Evolutionary conservation across 139 green algal genomes (phyloP).

Genomic region (Micractinium sp.): DNA sequence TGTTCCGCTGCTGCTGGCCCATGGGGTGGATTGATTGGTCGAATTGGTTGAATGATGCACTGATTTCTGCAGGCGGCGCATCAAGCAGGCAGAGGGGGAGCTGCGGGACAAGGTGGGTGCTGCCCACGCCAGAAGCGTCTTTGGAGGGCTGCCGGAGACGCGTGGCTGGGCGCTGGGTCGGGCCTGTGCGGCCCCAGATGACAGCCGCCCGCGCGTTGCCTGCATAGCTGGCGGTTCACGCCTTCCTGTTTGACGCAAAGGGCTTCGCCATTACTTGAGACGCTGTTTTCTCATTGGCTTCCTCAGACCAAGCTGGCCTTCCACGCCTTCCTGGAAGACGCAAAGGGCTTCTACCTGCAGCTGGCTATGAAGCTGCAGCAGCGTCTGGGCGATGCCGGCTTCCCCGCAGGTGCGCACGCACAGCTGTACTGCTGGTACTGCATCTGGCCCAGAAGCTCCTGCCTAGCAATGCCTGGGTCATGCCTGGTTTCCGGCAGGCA

Average conservation of each 20-base stretch:
- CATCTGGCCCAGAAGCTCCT: too few relatives aligned
- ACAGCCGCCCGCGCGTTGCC: too few relatives aligned
- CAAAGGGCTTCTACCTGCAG: constrained; percentile 64
- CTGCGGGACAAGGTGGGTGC: constrained; percentile 45
- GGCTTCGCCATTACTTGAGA: too few relatives aligned
- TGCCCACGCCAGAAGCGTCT: too few relatives aligned
- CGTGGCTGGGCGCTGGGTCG: too few relatives aligned
- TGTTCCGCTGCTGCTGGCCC: too few relatives aligned
- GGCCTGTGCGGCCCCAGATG: too few relatives aligned
- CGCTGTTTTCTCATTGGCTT: neutral
- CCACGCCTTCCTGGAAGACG: constrained; percentile 68
- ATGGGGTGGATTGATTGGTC: neutral
- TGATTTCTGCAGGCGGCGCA: constrained; percentile 9
- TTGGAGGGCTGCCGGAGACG: too few relatives aligned
- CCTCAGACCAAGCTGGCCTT: constrained; percentile 54
- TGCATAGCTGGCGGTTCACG: too few relatives aligned
- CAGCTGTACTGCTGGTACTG: neutral
- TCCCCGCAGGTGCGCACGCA: neutral
- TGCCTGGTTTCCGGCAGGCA: too few relatives aligned
- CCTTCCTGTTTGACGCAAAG: too few relatives aligned
- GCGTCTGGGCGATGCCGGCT: constrained; percentile 43
- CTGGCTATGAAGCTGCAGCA: constrained; percentile 67
- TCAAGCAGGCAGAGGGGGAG: constrained; percentile 32
- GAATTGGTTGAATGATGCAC: neutral
- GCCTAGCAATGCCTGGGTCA: too few relatives aligned